Conservation (phyloP, 106 monocot genomes). For the Dendrobium catenatum region DNA sequence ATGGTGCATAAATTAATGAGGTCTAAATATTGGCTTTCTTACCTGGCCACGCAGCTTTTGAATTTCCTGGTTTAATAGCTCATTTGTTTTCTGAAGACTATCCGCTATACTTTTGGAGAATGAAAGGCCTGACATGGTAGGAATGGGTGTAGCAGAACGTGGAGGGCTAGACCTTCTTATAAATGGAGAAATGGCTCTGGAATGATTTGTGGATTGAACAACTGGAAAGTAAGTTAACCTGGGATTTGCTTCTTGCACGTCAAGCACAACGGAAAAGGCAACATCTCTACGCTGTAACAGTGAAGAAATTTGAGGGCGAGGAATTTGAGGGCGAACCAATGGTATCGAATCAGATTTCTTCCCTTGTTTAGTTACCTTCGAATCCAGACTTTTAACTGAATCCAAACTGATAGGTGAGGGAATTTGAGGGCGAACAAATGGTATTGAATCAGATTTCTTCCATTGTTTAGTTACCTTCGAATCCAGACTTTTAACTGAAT, state of each 20-base stretch:
- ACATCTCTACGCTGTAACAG: constrained; percentile 52
- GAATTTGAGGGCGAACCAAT: constrained; percentile 15
- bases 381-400: constrained; percentile 69
- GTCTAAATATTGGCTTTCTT: not conserved
- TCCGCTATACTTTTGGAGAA: constrained; percentile 56
- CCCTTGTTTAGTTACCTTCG: constrained; percentile 66
- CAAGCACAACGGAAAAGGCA: constrained; percentile 35
- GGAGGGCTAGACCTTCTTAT: constrained; percentile 63
- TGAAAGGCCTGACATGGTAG: constrained; percentile 50
- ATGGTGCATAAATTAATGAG: not conserved
- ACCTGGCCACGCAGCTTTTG: constrained; percentile 75
- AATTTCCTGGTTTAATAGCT: constrained; percentile 76
- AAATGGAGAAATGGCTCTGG: constrained; percentile 72
- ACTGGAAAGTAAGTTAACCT: constrained; percentile 29
- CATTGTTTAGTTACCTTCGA: constrained; percentile 65
- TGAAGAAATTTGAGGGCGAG: constrained; percentile 24
- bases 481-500: constrained; percentile 75
- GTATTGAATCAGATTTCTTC: constrained; percentile 53
- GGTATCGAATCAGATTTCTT: constrained; percentile 57
- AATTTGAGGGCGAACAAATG: constrained; percentile 19
- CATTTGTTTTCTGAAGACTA: constrained; percentile 74
- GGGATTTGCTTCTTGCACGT: constrained; percentile 27
- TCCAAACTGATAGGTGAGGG: constrained; percentile 39
- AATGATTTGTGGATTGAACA: constrained; percentile 40
- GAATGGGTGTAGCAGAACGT: constrained; percentile 54